Percentiles rank a stretch among this genome's conserved stretches.
These are phyloP conservation scores for Acanthamoeba triangularis DNA, from an alignment of 208 protist species.

Conservation along the genomic window DNA sequence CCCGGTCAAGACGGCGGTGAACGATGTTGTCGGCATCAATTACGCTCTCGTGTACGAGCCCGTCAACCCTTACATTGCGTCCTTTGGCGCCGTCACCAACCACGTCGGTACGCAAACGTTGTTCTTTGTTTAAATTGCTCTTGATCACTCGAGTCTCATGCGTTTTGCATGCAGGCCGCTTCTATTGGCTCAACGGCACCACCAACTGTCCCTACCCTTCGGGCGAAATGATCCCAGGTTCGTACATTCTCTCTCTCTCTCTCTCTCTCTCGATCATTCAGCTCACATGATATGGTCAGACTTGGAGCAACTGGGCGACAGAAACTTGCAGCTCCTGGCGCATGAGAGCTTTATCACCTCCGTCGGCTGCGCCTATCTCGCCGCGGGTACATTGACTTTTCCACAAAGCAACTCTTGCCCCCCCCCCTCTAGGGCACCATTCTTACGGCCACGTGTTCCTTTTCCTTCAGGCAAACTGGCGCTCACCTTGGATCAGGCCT, in stretches of 20 bases:
- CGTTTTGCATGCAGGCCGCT: neutral
- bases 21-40: constrained; percentile 68
- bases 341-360: constrained; percentile 61
- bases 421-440: neutral
- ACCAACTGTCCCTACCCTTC: constrained; percentile 38
- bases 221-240: constrained; percentile 66
- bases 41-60: constrained; percentile 48
- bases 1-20: constrained; percentile 49
- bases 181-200: constrained; percentile 57
- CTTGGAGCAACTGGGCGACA: constrained; percentile 4
- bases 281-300: neutral
- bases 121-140: neutral
- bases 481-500: constrained; percentile 48
- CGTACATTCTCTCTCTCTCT: too few relatives aligned
- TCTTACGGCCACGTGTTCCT: neutral
- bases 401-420: neutral
- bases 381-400: constrained; percentile 1
- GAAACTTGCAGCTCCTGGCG: constrained; percentile 46
- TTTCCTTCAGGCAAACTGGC: constrained; percentile 1
- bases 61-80: constrained; percentile 64
- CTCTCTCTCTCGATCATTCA: too few relatives aligned
- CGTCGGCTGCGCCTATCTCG: constrained; percentile 43
- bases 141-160: neutral
- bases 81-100: constrained; percentile 35
- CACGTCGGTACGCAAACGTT: constrained; percentile 10